These are phyloP conservation scores for Pseudogymnoascus sp. DNA, from an alignment of 2,329 filamentous ascomycete species.

Conservation along the genomic window DNA sequence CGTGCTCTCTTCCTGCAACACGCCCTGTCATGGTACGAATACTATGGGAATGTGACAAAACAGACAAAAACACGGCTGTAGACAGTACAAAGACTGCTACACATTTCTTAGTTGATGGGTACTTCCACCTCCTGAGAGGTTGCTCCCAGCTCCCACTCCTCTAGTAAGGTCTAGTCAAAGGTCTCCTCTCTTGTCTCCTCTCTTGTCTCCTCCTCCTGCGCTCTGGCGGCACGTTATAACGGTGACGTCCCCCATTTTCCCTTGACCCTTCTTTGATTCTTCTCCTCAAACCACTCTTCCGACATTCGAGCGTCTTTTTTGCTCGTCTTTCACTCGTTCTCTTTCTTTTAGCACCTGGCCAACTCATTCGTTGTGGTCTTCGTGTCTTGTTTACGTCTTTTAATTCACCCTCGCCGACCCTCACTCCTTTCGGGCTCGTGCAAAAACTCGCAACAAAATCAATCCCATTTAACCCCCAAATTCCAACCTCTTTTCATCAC, in stretches of 20 bases:
- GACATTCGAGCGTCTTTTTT: conserved; percentile 6
- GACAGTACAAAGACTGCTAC: not conserved
- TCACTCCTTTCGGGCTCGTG: conserved; percentile 4
- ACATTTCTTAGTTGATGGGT: not conserved
- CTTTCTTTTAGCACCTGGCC: not conserved
- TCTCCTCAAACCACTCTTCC: not conserved
- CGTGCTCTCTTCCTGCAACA: not conserved
- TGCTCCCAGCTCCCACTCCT: not conserved
- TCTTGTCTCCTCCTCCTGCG: not conserved
- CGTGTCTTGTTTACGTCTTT: conserved; percentile 4
- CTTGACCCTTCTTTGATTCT: not conserved
- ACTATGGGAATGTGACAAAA: not conserved
- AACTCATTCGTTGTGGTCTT: conserved; percentile 8
- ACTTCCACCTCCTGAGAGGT: not conserved
- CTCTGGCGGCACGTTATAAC: not conserved
- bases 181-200: not conserved
- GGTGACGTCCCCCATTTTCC: conserved; percentile 1
- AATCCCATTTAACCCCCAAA: not conserved
- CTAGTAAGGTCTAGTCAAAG: not conserved
- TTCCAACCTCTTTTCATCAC: not conserved
- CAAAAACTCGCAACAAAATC: not conserved
- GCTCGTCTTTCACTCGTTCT: conserved; percentile 9
- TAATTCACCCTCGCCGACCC: conserved; percentile 5
- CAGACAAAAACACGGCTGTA: not conserved
- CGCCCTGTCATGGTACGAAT: not conserved